Evolutionary conservation across 2,329 filamentous ascomycete species (phyloP), one percentile per base, ranked within the genome.

Genomic region (Cladosporium sphaerospermum): DNA sequence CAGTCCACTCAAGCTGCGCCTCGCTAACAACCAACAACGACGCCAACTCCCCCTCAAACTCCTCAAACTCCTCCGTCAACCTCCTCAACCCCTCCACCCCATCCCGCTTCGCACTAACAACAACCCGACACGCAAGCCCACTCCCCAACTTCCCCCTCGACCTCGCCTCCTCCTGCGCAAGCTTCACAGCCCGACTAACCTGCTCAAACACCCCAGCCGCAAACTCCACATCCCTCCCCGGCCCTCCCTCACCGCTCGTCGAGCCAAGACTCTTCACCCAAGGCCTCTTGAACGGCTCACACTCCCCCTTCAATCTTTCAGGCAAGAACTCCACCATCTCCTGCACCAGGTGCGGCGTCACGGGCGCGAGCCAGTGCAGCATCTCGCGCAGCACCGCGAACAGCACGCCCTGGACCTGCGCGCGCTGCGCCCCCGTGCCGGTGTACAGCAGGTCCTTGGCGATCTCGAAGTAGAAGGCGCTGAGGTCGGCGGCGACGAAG

Each of bases 391-490:
- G 83, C 52, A 96, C 81, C 28, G 78, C 67, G 44, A 75, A 75
- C 7, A 85, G 69, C 2, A 80, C 77, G 4, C 73, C 76, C 60
- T 85, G 82, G 1, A 80, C 78, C 18, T 75, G 73, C 23, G 73
- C 64, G 49, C 82, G 75, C 44, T 86, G 85, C 11, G 80, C 77
- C 11, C 81, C 80, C 56, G 84, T 81, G 31, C 87, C 88, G 43
- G 91, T 93, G 73, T 99, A 99, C 1, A 97, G 76, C 3, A 89
- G 79, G 64, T 99, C 93, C 70, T 99, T 99, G 62, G 91, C 78
- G 0, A 88, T 84, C 70, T 99, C 93, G 54, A 99, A 82, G 69
- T 97, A 99, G 69, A 96, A 95, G 0, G 92, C 86, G 0, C 90
- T 96, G 19, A 99, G 78, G 60, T 96, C 88, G 19, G 78, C 83